Evolutionary conservation across 495 filamentous ascomycete genomes (phyloP).

Genomic region (Lineolata rhizophorae): DNA sequence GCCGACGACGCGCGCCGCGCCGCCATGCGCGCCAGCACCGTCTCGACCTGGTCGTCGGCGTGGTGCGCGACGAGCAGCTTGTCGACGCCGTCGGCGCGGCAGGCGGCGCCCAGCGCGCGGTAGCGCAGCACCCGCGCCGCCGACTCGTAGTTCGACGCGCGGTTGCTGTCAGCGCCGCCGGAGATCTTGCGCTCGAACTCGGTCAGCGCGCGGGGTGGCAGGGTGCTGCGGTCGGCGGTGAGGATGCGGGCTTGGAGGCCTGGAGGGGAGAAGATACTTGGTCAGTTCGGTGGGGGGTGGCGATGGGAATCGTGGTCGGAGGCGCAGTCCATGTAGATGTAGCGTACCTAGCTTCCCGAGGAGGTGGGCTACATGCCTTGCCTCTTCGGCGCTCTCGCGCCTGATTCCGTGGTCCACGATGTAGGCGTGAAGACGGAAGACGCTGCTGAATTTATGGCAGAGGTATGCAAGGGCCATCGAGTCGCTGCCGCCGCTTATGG

Average conservation of each 20-base stretch:
- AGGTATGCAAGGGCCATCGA: conserved; percentile 83
- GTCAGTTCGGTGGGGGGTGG: conserved; percentile 17
- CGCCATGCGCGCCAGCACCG: conserved; percentile 52
- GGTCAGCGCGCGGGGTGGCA: conserved; percentile 6
- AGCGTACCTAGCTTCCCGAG: conserved; percentile 22
- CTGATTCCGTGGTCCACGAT: conserved; percentile 66
- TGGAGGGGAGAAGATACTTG: conserved; percentile 2
- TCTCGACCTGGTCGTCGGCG: conserved; percentile 70
- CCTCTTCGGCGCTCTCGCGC: conserved; percentile 45
- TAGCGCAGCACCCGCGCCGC: conserved; percentile 57
- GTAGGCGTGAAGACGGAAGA: conserved; percentile 31
- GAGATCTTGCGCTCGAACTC: conserved; percentile 1
- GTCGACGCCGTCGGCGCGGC: conserved; percentile 23
- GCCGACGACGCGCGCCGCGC: conserved; percentile 29
- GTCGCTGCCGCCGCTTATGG: conserved; percentile 82
- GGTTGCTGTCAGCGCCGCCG: background rate
- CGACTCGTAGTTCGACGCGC: conserved; percentile 37
- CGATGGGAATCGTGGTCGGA: background rate
- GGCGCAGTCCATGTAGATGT: background rate
- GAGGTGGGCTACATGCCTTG: conserved; percentile 24
- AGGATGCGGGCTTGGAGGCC: conserved; percentile 11
- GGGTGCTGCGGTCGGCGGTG: conserved; percentile 3
- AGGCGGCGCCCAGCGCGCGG: conserved; percentile 40
- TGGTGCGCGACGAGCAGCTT: conserved; percentile 64
- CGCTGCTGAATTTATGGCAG: conserved; percentile 20